Evolutionary conservation across 306 rosid species (phyloP).

Genomic region (Vigna radiata): DNA sequence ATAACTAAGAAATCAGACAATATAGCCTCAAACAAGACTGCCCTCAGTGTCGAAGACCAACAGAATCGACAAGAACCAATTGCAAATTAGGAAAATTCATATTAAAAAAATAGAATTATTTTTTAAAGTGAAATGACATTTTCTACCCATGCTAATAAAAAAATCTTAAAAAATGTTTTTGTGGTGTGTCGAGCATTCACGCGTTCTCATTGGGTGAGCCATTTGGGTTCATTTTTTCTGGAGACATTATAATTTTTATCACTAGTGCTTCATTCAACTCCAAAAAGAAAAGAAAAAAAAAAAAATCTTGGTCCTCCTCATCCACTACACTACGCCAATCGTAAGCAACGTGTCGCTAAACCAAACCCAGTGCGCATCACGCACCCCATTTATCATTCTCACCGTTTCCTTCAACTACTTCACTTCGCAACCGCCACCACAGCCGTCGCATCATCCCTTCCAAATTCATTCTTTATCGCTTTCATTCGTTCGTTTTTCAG

Average conservation of each 20-base stretch:
- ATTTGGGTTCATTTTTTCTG: background rate
- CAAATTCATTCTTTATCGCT: background rate
- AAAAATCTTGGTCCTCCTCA: constrained; percentile 28
- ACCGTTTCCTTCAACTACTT: background rate
- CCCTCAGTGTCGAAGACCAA: no score
- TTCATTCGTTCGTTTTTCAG: background rate
- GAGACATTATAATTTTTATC: background rate
- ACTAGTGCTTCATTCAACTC: background rate
- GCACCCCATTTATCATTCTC: background rate
- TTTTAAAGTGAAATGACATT: no score
- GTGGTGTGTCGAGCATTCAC: background rate
- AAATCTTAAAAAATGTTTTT: background rate
- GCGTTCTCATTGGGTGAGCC: background rate
- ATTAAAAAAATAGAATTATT: no score
- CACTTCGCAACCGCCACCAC: background rate
- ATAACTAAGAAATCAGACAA: no score
- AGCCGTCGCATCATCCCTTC: no score
- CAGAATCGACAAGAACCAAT: no score
- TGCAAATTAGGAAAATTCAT: no score
- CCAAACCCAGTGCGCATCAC: background rate
- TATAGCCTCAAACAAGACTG: no score
- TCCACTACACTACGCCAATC: background rate
- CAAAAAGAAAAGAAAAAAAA: no score
- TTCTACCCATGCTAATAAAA: background rate
- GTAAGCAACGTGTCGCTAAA: background rate